A percentile compares a stretch with the other conserved stretches of the same genome.
Evolutionary conservation across 768 basidiomycete species (phyloP).

Genomic region (Suillus tomentosus): DNA sequence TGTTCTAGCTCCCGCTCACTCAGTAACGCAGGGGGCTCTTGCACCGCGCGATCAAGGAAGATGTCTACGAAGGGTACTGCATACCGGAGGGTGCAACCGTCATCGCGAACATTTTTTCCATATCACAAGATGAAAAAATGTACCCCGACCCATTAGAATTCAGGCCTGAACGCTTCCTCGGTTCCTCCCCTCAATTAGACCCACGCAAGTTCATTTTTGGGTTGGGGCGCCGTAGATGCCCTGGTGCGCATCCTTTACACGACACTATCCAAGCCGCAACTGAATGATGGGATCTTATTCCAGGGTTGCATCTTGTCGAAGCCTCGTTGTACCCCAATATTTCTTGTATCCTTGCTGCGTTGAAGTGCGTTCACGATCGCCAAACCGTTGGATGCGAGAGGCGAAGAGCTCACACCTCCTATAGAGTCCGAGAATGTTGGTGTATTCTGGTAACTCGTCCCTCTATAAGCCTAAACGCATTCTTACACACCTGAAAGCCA

Average conservation of each 20-base stretch:
- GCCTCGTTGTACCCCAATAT: neutral
- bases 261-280: neutral
- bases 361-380: neutral
- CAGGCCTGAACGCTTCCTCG: neutral
- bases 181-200: neutral
- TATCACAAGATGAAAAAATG: neutral
- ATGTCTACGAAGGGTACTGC: neutral
- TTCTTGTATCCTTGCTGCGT: neutral
- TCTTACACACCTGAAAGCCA: neutral
- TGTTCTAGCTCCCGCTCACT: neutral
- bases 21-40: neutral
- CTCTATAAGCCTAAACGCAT: neutral
- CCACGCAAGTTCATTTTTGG: neutral
- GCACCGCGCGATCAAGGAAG: neutral
- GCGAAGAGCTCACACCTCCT: neutral
- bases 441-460: neutral
- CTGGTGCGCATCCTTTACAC: neutral
- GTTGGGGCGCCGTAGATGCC: neutral
- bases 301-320: neutral
- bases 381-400: neutral
- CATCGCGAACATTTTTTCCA: neutral
- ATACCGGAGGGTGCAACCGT: neutral
- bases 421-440: neutral
- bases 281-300: neutral
- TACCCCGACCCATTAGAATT: neutral